Base-by-base conservation (phyloP, 805 yeast genomes). In the Wickerhamomyces bovis region DNA sequence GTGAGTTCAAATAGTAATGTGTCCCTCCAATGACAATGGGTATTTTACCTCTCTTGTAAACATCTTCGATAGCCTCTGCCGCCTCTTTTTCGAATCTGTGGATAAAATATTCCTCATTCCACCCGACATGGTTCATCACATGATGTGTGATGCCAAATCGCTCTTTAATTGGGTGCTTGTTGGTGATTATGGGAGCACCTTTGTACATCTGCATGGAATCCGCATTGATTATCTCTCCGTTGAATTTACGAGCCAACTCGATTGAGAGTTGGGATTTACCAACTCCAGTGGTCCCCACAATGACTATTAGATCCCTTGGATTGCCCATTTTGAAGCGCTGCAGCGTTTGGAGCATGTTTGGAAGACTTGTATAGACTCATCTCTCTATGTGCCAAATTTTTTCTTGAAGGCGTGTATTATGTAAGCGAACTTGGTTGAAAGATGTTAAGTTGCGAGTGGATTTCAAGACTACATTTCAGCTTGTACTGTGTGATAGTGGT, bases 21-120 rank as follows among this genome's bases (percentile, higher is more conserved):
- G 99, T 94, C 0, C 99, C 99, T 6, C 99, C 99, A 1, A 94
- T 94, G 0, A 94, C 63, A 3, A 94, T 85, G 0, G 99, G 97
- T 1, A 85, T 55, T 57, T 89, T 89, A 0, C 86, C 86, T 19
- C 85, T 61, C 0, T 61, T 46, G 49, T 82, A 83, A 11, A 92
- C 82, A 28, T 81, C 85, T 0, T 76, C 73, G 8, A 90, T 85
- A 16, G 78, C 62, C 3, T 52, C 62, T 30, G 70, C 57, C 9
- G 96, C 96, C 54, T 89, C 97, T 31, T 69, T 60, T 44, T 83
- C 80, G 61, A 90, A 94, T 45, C 85, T 67, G 57, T 87, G 95
- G 7, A 90, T 82, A 51, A 77, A 80, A 60, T 92, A 89, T 54
- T 88, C 92, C 40, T 85, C 85, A 21, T 75, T 69, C 96, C 97